These are phyloP conservation scores for Barnettozyma siamensis DNA, from an alignment of 805 yeast species.

Conservation along the genomic window DNA sequence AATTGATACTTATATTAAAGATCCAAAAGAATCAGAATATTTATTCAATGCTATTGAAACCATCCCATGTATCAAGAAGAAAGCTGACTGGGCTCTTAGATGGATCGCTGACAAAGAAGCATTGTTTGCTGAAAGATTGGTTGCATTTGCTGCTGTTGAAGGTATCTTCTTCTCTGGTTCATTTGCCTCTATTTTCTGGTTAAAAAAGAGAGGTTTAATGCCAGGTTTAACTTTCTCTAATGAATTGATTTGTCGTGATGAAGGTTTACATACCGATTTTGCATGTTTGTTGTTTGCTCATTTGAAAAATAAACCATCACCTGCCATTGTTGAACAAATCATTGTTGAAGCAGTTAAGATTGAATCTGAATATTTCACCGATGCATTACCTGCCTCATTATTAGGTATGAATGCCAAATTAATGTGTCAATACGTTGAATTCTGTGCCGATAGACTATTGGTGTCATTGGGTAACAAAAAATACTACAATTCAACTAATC, in stretches of 20 bases:
- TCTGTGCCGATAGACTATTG: conserved; percentile 92
- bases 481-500: conserved; percentile 81
- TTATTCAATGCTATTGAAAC: conserved; percentile 94
- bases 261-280: conserved; percentile 97
- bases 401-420: conserved; percentile 91
- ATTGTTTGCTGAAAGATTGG: conserved; percentile 89
- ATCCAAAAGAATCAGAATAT: conserved; percentile 86
- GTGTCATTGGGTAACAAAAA: conserved; percentile 89
- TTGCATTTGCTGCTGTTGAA: conserved; percentile 98
- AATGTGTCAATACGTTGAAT: conserved; percentile 98
- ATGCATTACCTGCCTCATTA: conserved; percentile 88
- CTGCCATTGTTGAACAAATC: conserved; percentile 72
- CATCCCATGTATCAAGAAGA: conserved; percentile 92
- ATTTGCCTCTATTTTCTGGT: conserved; percentile 97
- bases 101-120: conserved; percentile 91
- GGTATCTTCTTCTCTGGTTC: conserved; percentile 99
- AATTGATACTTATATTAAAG: conserved; percentile 93
- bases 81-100: conserved; percentile 98
- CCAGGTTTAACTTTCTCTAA: conserved; percentile 98
- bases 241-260: conserved; percentile 96
- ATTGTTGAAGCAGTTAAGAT: conserved; percentile 93
- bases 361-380: conserved; percentile 91
- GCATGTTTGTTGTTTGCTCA: conserved; percentile 94
- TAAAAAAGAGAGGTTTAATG: conserved; percentile 98
- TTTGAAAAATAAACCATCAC: conserved; percentile 81